Evolutionary conservation across 768 basidiomycete species (phyloP).

Genomic region (Pleurotus tuoliensis): DNA sequence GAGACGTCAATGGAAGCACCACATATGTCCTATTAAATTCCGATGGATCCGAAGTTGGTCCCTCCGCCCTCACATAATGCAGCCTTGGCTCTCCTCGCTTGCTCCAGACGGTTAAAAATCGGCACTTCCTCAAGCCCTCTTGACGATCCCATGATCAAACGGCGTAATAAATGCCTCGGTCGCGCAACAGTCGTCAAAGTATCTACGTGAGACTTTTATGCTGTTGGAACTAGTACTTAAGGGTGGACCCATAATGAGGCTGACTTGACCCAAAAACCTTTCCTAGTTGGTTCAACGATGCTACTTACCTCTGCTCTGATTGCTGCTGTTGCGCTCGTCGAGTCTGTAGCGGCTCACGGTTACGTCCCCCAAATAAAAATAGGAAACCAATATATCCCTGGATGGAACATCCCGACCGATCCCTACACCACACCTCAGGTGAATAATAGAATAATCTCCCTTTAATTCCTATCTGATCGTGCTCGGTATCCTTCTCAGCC

Average conservation of each 20-base stretch:
- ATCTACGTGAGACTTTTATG: too few species aligned
- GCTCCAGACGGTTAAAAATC: constrained; percentile 1
- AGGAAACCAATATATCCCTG: constrained; percentile 25
- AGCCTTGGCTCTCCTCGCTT: neutral
- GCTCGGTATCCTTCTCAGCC: constrained; percentile 16
- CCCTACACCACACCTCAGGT: constrained; percentile 29
- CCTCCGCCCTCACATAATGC: neutral
- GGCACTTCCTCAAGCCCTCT: neutral
- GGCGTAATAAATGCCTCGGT: neutral
- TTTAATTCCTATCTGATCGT: too few species aligned
- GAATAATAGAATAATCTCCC: neutral
- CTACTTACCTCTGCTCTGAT: constrained; percentile 10
- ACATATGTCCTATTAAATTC: neutral
- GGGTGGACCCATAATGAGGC: too few species aligned
- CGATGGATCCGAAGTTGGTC: constrained; percentile 7
- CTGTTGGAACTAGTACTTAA: too few species aligned
- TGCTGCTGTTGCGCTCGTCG: constrained; percentile 14
- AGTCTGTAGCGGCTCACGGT: constrained; percentile 27
- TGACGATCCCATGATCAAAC: neutral
- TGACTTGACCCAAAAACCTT: too few species aligned
- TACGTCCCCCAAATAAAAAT: constrained; percentile 32
- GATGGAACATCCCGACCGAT: constrained; percentile 32
- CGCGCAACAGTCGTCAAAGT: neutral
- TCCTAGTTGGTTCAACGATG: neutral
- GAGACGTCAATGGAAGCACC: too few species aligned